Evolutionary conservation across 2,329 filamentous ascomycete genomes (phyloP).

Genomic region (Fusarium dlaminii): DNA sequence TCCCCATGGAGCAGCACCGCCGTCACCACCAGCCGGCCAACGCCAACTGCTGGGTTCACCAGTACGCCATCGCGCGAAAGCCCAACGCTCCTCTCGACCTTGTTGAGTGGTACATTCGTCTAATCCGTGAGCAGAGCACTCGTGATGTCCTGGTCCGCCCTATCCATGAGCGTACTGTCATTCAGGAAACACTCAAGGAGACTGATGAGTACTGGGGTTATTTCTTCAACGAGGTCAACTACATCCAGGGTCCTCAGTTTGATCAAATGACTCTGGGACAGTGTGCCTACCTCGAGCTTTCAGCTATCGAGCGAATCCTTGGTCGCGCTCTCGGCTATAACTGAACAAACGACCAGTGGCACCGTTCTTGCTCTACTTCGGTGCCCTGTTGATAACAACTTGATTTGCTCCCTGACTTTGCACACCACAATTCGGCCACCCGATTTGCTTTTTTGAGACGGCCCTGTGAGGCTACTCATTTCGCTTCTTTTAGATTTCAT

Average conservation of each 20-base stretch:
- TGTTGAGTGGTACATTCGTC: constrained; percentile 66
- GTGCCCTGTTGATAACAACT: neutral
- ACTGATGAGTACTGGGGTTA: constrained; percentile 62
- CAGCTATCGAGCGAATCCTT: constrained; percentile 60
- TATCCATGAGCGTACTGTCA: constrained; percentile 53
- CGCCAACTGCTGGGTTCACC: constrained; percentile 60
- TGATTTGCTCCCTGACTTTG: neutral
- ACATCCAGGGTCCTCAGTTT: constrained; percentile 53
- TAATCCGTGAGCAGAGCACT: constrained; percentile 63
- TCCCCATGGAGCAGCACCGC: constrained; percentile 46
- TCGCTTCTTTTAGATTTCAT: constrained; percentile 7
- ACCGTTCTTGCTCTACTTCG: neutral
- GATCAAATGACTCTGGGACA: constrained; percentile 60
- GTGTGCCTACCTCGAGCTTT: constrained; percentile 58
- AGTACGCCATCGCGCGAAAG: constrained; percentile 63
- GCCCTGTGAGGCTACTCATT: neutral
- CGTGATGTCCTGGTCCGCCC: constrained; percentile 52
- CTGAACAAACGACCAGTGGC: neutral
- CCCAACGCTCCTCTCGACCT: constrained; percentile 60
- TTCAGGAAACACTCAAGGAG: constrained; percentile 46
- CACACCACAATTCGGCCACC: neutral
- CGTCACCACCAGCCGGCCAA: constrained; percentile 59
- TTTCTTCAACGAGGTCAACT: constrained; percentile 59
- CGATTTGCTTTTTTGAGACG: neutral
- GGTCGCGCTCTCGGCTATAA: constrained; percentile 49